Evolutionary conservation across 2,329 filamentous ascomycete species (phyloP), one percentile per base, ranked within the genome.

Genomic region (Monosporascus ibericus): DNA sequence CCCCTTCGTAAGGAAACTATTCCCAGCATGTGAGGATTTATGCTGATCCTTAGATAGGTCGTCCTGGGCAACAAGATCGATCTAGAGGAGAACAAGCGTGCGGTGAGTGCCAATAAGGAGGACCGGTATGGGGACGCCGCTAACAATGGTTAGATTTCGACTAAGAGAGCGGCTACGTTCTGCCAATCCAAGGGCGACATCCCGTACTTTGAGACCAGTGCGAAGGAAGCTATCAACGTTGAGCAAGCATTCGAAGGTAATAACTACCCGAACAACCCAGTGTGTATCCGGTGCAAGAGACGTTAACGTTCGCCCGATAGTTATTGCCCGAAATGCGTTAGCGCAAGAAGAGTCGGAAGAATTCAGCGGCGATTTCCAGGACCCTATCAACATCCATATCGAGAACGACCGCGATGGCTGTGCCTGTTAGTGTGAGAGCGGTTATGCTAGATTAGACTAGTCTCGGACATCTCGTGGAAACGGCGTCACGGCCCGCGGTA

Each of bases 41-140:
- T 53, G 57, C 48, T 59, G 53, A 18, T 52, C 6, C 38, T 37
- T 40, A 6, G 52, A 30, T 61, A 92, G 88, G 88, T 95, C 55
- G 94, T 99, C 39, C 83, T 99, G 54, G 94, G 94, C 53, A 99
- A 99, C 81, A 99, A 99, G 81, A 95, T 99, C 65, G 94, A 99
- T 75, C 87, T 96, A 46, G 94, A 96, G 70, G 94, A 97, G 75
- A 95, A 87, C 79, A 96, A 96, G 80, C 83, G 94, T 70, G 90
- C 94, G 78, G 88, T 88, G 68, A 63, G 80, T 55, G 15, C 5
- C 22, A 3, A 6, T 6, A 46, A 25, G 14, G 20, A 46, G 24
- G n/a, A 14, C 11, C 5, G 22, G 20, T 15, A 9, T 17, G 27
- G 6, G 52, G 25, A 51, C 47, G 5, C 8, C 27, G 48, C 62